Evolutionary conservation across 441 rosid genomes (phyloP).

Genomic region (Euphorbia schlechtendalii): DNA sequence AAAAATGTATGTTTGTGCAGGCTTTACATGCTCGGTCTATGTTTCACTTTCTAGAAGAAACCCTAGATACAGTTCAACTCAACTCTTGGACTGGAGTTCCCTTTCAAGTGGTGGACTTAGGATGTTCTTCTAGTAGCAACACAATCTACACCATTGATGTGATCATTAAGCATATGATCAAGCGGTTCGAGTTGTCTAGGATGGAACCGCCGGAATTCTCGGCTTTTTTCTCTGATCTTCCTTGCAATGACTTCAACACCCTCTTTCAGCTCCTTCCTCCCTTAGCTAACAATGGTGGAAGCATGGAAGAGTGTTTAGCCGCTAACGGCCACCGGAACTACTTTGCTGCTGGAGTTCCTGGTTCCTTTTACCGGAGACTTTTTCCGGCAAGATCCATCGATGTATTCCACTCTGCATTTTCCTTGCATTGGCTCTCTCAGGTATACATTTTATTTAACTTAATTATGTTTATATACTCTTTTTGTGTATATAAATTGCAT

Average conservation of each 20-base stretch:
- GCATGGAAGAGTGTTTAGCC: slow-evolving; percentile 82
- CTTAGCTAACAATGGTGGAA: slow-evolving; percentile 40
- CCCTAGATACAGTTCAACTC: slow-evolving; percentile 61
- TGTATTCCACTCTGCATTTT: slow-evolving; percentile 84
- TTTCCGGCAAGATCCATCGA: slow-evolving; percentile 71
- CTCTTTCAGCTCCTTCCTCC: slow-evolving; percentile 91
- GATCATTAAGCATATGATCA: slow-evolving; percentile 72
- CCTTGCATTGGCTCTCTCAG: slow-evolving; percentile 97
- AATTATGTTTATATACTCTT: too few relatives aligned
- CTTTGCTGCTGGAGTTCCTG: slow-evolving; percentile 81
- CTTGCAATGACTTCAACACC: slow-evolving; percentile 90
- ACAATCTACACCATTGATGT: slow-evolving; percentile 55
- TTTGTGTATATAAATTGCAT: too few relatives aligned
- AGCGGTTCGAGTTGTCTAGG: slow-evolving; percentile 54
- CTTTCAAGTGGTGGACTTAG: slow-evolving; percentile 73
- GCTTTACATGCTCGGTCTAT: slow-evolving; percentile 80
- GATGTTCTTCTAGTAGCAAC: slow-evolving; percentile 75
- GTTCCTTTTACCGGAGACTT: slow-evolving; percentile 76
- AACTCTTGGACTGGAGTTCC: slow-evolving; percentile 36
- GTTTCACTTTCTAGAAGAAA: slow-evolving; percentile 78
- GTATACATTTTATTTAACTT: too few relatives aligned
- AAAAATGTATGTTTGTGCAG: slow-evolving; percentile 20
- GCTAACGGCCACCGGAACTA: slow-evolving; percentile 64
- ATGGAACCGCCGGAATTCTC: slow-evolving; percentile 65
- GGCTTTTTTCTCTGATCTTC: slow-evolving; percentile 87